Evolutionary conservation across 768 basidiomycete genomes (phyloP), one percentile per base, ranked within the genome.

Genomic region (Suillus subaureus): DNA sequence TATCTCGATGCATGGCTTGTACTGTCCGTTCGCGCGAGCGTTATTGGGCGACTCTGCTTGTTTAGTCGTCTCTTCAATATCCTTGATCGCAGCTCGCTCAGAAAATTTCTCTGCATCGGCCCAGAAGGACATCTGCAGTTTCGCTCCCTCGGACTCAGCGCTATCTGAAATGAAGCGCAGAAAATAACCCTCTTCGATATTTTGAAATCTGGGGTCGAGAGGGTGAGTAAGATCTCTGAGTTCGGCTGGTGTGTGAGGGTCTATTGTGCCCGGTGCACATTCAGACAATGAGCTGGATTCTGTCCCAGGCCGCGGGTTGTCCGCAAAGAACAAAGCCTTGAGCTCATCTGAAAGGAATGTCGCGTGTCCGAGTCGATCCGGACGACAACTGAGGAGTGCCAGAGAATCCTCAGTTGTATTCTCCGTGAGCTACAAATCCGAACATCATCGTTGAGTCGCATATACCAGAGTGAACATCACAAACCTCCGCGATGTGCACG

Each of bases 401-500:
- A 84, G 75, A 1, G 89, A 89, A 66, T 95, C 93, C 61, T 81
- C 78, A 4, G 81, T 64, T 8, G 86, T 76, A 71, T 86, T 87
- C 33, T 76, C 70, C 9, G 64, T 63, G 0, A 84, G 87, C 88
- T 88, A 67, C 1, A 58, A 35, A 61, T 60, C 6, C 23, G n/a
- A 62, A 21, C 21, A 26, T n/a, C n/a, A 16, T 35, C n/a, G n/a
- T 28, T 16, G 35, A 28, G 6, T n/a, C 8, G 9, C 6, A 33
- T 33, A n/a, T 12, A 61, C 7, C 23, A 35, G 28, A 26, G 39
- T n/a, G 49, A 13, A 47, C 5, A 62, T 33, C 12, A 70, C 76
- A n/a, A 65, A 90, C 91, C 83, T 96, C 93, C 2, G 93, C 92
- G 61, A 94, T 89, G 74, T 95, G 93, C 43, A 94, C 73, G 0